phyloP scores from a whole-genome alignment of 2,329 filamentous ascomycete genomes.

The Verticillium tricorpus region DNA sequence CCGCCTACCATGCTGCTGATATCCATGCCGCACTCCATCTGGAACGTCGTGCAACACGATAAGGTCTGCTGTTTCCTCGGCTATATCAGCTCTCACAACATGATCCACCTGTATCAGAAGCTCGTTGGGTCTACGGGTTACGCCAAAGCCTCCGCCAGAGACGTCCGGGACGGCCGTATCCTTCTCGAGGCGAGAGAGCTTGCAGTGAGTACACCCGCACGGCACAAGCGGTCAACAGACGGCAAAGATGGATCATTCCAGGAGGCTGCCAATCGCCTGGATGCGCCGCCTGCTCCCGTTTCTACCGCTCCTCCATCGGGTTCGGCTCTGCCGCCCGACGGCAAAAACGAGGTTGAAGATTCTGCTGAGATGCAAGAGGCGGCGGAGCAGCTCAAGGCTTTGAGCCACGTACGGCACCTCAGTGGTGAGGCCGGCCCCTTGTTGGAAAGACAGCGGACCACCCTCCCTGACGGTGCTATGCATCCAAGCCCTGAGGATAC shows the following conservation, averaged over 20 bases:
- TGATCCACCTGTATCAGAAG: constrained; percentile 59
- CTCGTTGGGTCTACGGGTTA: constrained; percentile 45
- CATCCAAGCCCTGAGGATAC: constrained; percentile 34
- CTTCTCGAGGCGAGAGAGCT: constrained; percentile 49
- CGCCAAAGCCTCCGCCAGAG: constrained; percentile 41
- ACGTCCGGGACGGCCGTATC: constrained; percentile 53
- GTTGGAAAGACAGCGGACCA: constrained; percentile 28
- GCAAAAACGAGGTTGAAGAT: constrained; percentile 51
- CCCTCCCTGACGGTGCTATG: constrained; percentile 31
- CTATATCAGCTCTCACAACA: constrained; percentile 63
- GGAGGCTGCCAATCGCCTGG: constrained; percentile 7
- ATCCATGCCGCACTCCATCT: constrained; percentile 60
- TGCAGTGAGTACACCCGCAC: constrained; percentile 30
- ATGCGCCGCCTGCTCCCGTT: neutral
- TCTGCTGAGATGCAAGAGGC: constrained; percentile 68
- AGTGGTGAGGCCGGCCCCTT: constrained; percentile 24
- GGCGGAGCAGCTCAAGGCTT: constrained; percentile 60
- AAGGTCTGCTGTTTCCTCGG: constrained; percentile 64
- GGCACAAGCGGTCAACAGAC: constrained; percentile 13
- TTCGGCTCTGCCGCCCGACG: constrained; percentile 14
- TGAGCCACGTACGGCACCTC: constrained; percentile 54
- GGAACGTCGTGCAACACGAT: constrained; percentile 61
- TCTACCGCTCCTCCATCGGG: neutral
- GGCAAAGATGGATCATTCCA: constrained; percentile 9
- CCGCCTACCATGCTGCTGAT: constrained; percentile 63